These are phyloP conservation scores for Gastrodia elata DNA, from an alignment of 106 monocot genomes.

Conservation along the genomic window DNA sequence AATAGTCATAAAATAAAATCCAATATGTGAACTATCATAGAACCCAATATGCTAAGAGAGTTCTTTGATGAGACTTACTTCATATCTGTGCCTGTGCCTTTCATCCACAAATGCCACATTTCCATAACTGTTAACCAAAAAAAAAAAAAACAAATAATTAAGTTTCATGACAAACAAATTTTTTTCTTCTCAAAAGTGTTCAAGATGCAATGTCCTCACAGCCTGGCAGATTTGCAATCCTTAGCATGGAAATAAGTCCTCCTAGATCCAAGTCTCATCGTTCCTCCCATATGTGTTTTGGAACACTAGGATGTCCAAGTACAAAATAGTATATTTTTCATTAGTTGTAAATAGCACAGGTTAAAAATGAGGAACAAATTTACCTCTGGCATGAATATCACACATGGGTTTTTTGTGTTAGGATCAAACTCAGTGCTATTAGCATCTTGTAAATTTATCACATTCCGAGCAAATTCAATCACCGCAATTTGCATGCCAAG, in stretches of 20 bases:
- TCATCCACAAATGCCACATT: constrained; percentile 68
- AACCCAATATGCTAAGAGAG: neutral
- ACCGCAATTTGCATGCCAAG: constrained; percentile 95
- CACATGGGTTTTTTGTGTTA: constrained; percentile 58
- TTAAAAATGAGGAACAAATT: neutral
- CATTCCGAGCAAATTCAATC: constrained; percentile 73
- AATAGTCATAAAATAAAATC: neutral
- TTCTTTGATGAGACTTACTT: constrained; percentile 31
- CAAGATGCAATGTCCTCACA: constrained; percentile 41
- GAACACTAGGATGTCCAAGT: constrained; percentile 43
- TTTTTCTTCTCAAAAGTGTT: neutral
- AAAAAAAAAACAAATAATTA: neutral
- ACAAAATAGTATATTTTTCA: neutral
- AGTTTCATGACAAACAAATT: neutral
- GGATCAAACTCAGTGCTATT: constrained; percentile 88
- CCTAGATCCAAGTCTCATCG: constrained; percentile 90
- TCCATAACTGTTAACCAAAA: constrained; percentile 47
- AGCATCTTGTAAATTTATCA: constrained; percentile 71
- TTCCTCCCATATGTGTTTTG: constrained; percentile 92
- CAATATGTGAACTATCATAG: neutral
- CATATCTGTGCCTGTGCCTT: constrained; percentile 92
- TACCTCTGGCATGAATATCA: constrained; percentile 98
- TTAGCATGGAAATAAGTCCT: constrained; percentile 45
- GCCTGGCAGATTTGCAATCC: constrained; percentile 58
- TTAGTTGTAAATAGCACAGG: neutral